phyloP scores from a whole-genome alignment of 371 early-diverging fungal genomes.

The Mortierella sp. region DNA sequence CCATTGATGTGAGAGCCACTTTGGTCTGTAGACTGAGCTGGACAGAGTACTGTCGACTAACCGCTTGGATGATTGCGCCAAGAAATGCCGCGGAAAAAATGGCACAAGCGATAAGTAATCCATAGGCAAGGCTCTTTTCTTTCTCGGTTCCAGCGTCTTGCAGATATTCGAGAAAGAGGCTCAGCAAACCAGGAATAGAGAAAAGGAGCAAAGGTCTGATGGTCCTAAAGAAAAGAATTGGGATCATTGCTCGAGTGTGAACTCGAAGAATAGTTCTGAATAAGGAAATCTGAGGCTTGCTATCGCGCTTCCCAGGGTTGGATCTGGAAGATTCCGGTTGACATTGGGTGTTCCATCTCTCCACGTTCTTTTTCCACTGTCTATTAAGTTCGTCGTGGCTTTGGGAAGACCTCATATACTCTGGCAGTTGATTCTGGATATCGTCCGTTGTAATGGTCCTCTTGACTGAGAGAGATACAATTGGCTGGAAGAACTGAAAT shows the following conservation, averaged over 20 bases:
- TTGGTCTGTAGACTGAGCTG: conserved; percentile 60
- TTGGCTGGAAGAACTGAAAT: conserved; percentile 28
- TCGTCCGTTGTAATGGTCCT: conserved; percentile 21
- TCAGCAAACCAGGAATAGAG: conserved; percentile 26
- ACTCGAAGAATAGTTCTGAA: conserved; percentile 22
- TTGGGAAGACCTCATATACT: conserved; percentile 3
- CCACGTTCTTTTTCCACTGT: conserved; percentile 25
- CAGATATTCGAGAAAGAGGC: conserved; percentile 26
- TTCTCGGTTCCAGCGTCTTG: conserved; percentile 6
- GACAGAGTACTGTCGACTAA: conserved; percentile 5
- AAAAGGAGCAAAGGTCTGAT: conserved; percentile 16
- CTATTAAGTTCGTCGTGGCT: conserved; percentile 2
- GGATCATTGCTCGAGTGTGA: conserved; percentile 14
- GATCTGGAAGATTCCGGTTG: not conserved
- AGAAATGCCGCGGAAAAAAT: conserved; percentile 23
- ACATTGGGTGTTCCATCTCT: not conserved
- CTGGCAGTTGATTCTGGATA: conserved; percentile 30
- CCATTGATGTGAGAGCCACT: conserved; percentile 83
- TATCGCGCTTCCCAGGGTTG: not conserved
- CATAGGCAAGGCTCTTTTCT: conserved; percentile 10
- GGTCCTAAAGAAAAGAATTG: conserved; percentile 22
- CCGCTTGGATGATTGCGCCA: conserved; percentile 26
- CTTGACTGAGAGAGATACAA: conserved; percentile 24
- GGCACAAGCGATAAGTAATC: conserved; percentile 14
- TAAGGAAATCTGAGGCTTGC: not conserved